phyloP scores from a whole-genome alignment of 805 yeast genomes.

The Debaryomyces castellii region DNA sequence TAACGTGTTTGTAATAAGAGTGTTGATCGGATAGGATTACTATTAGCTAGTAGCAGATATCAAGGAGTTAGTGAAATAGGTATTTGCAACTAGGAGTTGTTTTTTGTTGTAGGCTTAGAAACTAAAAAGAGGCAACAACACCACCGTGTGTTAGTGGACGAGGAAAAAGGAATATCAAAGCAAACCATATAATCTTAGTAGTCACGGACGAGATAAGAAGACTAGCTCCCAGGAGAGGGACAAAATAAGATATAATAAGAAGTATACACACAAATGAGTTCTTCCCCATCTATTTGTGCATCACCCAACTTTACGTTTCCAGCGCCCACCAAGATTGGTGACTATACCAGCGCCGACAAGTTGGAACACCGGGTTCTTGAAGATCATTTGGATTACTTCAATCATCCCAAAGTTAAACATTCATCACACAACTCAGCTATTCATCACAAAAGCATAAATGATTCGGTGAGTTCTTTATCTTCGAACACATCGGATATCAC shows the following conservation, averaged over 20 bases:
- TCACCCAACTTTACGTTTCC: slow-evolving; percentile 23
- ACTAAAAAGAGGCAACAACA: not conserved
- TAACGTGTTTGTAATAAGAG: not conserved
- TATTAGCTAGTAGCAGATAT: too few species aligned
- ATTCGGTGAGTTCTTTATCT: slow-evolving; percentile 27
- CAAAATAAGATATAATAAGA: not conserved
- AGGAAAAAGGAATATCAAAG: not conserved
- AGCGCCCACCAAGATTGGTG: slow-evolving; percentile 3
- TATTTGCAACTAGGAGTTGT: not conserved
- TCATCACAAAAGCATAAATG: slow-evolving; percentile 9
- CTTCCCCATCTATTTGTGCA: slow-evolving; percentile 20
- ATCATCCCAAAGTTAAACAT: not conserved
- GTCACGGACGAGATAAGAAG: not conserved
- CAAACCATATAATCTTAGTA: not conserved
- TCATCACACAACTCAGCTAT: not conserved
- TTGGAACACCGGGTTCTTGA: not conserved
- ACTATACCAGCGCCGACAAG: slow-evolving; percentile 6
- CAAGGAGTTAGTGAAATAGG: not conserved
- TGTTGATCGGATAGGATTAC: not conserved
- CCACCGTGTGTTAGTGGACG: not conserved
- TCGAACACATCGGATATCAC: slow-evolving; percentile 25
- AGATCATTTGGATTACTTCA: not conserved
- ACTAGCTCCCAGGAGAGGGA: too few species aligned
- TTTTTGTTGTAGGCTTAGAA: not conserved
- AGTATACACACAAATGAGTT: slow-evolving; percentile 9